Base-by-base conservation (phyloP, 352 stramenopile genomes). In the Elongisporangium prolatum region DNA sequence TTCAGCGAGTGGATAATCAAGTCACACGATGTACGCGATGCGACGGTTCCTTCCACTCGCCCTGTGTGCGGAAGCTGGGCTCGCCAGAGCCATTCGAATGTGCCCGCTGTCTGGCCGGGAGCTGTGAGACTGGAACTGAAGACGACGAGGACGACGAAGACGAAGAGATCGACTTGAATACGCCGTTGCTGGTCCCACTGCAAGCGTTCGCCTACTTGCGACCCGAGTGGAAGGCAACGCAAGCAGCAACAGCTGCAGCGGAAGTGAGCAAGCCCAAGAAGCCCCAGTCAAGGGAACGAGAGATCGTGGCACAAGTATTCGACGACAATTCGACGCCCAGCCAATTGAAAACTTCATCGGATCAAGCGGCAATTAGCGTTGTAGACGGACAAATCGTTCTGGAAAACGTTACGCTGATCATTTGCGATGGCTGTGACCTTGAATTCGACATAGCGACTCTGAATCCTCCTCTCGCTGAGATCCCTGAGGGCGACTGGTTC, bases 401-500 rank as follows among this genome's bases (percentile, higher is more conserved):
- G 54, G 40, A 59, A 20, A 25, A 52, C 8, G 57, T 68, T 28
- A 69, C 55, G 16, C 16, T 79, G 21, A 56, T 80, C 21, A 64
- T 77, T 14, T 80, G 72, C 44, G 72, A 77, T 18, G 68, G 62
- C 0, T 80, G 72, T 21, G 69, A 73, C 5, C 56, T 52, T 28
- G 68, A 75, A 20, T 68, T 64, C 28, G 67, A 78, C 55, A 51
- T 69, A 16, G 28, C 28, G 4, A 59, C 57, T 17, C 61, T 79
- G 10, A 44, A 67, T 38, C 67, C 67, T n/a, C 60, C 65, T 2
- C 60, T 60, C 11, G 52, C 48, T 0, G 54, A 69, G 9, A 52
- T 72, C 6, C 65, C 72, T 2, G 55, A 69, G 38, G 71, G 72
- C 25, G 69, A 85, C 16, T 85, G 77, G 75, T 80, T 75, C 49